A percentile compares a stretch with the other conserved stretches of the same genome.
Evolutionary conservation across 371 early-diverging fungal genomes (phyloP).

Genomic region (Rhizomucor miehei): DNA sequence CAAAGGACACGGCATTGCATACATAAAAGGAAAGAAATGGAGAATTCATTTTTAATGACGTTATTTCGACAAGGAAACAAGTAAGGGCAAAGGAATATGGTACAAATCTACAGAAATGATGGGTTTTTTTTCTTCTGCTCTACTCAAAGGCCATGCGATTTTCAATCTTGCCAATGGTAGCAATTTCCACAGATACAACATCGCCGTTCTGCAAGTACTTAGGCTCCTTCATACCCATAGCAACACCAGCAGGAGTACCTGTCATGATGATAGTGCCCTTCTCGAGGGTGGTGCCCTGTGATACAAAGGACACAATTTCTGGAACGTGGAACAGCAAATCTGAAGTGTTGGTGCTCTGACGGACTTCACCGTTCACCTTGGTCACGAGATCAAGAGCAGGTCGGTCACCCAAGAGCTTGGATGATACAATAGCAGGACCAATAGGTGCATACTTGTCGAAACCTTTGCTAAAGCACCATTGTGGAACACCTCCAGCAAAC

Average conservation of each 20-base stretch:
- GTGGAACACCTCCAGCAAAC: slow-evolving; percentile 32
- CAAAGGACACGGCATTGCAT: no score
- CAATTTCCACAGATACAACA: slow-evolving; percentile 48
- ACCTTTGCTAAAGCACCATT: slow-evolving; percentile 61
- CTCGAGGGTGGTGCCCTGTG: slow-evolving; percentile 58
- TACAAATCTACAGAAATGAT: no score
- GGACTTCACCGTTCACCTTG: slow-evolving; percentile 42
- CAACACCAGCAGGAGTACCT: slow-evolving; percentile 60
- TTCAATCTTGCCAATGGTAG: slow-evolving; percentile 49
- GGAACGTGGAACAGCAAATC: slow-evolving; percentile 49
- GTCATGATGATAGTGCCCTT: slow-evolving; percentile 62
- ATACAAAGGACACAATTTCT: slow-evolving; percentile 50
- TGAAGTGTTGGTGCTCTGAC: slow-evolving; percentile 51
- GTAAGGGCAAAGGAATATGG: no score
- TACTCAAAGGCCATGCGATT: slow-evolving; percentile 27
- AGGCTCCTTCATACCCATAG: slow-evolving; percentile 49
- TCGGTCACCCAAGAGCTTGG: slow-evolving; percentile 43
- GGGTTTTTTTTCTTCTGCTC: no score
- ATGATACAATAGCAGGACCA: slow-evolving; percentile 54
- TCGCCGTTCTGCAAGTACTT: slow-evolving; percentile 50
- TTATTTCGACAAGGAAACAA: no score
- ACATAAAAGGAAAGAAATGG: no score
- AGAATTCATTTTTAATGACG: no score
- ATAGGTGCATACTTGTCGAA: slow-evolving; percentile 63
- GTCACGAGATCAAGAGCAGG: slow-evolving; percentile 44